phyloP scores from a whole-genome alignment of 805 yeast species.

The Suhomyces faveliae region DNA sequence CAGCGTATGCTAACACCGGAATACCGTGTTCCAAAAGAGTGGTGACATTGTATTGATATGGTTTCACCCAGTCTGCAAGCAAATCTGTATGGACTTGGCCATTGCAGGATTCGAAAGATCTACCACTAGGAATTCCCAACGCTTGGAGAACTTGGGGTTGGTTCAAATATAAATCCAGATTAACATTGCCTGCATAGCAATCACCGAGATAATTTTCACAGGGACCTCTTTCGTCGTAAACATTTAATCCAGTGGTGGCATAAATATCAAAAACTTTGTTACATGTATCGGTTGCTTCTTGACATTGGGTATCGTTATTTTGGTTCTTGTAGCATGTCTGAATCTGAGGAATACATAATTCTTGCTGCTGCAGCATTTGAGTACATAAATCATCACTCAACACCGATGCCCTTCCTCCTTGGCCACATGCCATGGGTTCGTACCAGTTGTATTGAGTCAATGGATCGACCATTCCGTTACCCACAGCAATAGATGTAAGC shows the following conservation, averaged over 20 bases:
- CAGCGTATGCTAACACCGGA: constrained; percentile 44
- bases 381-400: not conserved
- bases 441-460: not conserved
- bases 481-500: not conserved
- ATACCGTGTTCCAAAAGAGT: constrained; percentile 37
- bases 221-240: no score
- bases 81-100: constrained; percentile 16
- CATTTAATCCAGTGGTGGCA: no score
- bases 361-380: no score
- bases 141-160: constrained; percentile 50
- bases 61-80: constrained; percentile 5
- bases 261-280: no score
- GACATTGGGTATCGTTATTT: no score
- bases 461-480: not conserved
- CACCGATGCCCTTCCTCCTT: not conserved
- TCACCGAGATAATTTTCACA: not conserved
- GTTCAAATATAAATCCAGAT: constrained; percentile 52
- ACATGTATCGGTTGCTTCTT: no score
- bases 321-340: no score
- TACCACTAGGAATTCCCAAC: constrained; percentile 42
- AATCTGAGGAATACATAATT: no score
- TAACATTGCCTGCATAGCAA: constrained; percentile 17
- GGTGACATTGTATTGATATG: constrained; percentile 23
- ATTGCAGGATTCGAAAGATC: constrained; percentile 17
- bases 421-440: not conserved